phyloP scores from a whole-genome alignment of 1,284 basidiomycete species.

The Phellinidium pouzarii region DNA sequence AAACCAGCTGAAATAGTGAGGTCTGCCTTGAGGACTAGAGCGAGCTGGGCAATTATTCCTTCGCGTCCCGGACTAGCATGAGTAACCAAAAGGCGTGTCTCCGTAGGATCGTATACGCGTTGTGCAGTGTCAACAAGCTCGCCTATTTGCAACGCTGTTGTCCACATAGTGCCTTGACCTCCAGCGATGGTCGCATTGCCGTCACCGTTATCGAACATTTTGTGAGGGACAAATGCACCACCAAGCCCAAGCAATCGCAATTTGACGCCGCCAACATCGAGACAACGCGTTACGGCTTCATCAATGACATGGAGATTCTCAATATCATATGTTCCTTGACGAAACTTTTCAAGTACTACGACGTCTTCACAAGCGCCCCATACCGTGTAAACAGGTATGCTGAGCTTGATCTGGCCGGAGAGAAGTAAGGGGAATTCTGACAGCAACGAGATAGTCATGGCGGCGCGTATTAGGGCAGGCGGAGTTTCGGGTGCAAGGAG shows the following conservation, averaged over 20 bases:
- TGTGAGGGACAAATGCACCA: conserved; percentile 93
- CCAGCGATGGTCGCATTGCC: conserved; percentile 95
- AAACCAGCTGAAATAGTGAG: conserved; percentile 91
- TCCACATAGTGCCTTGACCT: conserved; percentile 98
- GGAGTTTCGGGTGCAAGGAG: conserved; percentile 66
- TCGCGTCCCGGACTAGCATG: conserved; percentile 92
- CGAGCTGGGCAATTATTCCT: conserved; percentile 87
- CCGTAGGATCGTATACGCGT: conserved; percentile 86
- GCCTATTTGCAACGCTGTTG: conserved; percentile 94
- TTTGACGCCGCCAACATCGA: conserved; percentile 92
- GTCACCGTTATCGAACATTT: conserved; percentile 96
- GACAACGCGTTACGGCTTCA: conserved; percentile 85
- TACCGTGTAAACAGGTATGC: conserved; percentile 92
- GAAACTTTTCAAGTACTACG: conserved; percentile 85
- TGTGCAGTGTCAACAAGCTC: conserved; percentile 97
- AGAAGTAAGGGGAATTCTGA: conserved; percentile 94
- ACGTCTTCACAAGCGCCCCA: conserved; percentile 99
- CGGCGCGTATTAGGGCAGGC: conserved; percentile 53
- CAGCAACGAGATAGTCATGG: conserved; percentile 66
- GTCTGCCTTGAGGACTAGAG: conserved; percentile 89
- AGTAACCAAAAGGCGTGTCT: conserved; percentile 90
- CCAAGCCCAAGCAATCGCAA: conserved; percentile 91
- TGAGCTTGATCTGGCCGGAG: conserved; percentile 80
- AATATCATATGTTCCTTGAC: conserved; percentile 74
- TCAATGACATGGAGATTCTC: conserved; percentile 89